Evolutionary conservation across 345 rosid species (phyloP).

Genomic region (Aquilaria malaccensis): DNA sequence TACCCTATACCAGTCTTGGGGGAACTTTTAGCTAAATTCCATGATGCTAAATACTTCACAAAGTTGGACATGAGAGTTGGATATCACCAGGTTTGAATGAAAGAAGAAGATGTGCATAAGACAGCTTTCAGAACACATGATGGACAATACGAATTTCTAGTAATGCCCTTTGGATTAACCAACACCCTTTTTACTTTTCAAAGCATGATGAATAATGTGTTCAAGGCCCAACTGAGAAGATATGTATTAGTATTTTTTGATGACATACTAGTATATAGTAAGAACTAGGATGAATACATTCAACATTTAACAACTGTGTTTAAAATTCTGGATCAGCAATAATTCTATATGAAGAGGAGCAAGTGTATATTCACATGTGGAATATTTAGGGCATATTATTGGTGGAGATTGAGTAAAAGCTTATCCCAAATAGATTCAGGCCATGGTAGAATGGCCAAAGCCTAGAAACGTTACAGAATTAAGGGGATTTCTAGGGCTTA

Average conservation of each 20-base stretch:
- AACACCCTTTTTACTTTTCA: not conserved
- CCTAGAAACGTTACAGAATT: too few species aligned
- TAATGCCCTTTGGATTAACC: not conserved
- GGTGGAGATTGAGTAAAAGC: too few species aligned
- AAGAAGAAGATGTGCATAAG: not conserved
- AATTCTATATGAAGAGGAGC: not conserved
- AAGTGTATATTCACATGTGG: not conserved
- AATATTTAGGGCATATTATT: too few species aligned
- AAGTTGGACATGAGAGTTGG: not conserved
- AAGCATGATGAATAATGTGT: too few species aligned
- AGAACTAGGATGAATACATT: not conserved
- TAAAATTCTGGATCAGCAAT: not conserved
- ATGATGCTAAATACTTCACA: not conserved
- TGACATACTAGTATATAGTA: not conserved
- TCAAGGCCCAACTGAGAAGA: not conserved
- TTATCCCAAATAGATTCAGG: too few species aligned
- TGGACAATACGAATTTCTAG: too few species aligned
- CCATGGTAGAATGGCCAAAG: too few species aligned
- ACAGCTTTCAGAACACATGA: not conserved
- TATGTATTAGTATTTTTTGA: too few species aligned
- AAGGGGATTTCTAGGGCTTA: too few species aligned
- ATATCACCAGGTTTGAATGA: not conserved
- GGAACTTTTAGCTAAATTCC: not conserved
- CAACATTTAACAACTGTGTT: not conserved
- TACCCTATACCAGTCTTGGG: slow-evolving; percentile 2